Percentiles rank a stretch among this genome's conserved stretches.
Evolutionary conservation across 1,284 basidiomycete genomes (phyloP).

Genomic region (Ganoderma sinense): DNA sequence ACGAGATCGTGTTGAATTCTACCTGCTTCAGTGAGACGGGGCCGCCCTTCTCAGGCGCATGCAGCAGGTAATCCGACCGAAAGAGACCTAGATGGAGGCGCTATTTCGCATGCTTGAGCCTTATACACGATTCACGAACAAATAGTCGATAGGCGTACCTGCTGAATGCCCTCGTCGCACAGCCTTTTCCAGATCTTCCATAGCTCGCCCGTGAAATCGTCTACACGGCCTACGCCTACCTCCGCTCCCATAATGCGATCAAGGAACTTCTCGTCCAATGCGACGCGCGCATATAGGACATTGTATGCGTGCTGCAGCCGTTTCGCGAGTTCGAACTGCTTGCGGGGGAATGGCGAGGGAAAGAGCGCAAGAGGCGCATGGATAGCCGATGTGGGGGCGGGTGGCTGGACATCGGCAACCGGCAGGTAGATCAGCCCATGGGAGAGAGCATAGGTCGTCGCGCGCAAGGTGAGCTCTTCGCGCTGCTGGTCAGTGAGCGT

Average conservation of each 20-base stretch:
- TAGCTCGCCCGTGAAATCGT: slow-evolving; percentile 86
- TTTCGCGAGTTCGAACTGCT: slow-evolving; percentile 74
- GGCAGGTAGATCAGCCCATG: slow-evolving; percentile 89
- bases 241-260: slow-evolving; percentile 84
- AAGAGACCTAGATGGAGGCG: slow-evolving; percentile 92
- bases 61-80: slow-evolving; percentile 95
- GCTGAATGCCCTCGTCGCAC: slow-evolving; percentile 63
- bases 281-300: slow-evolving; percentile 84
- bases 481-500: slow-evolving; percentile 64
- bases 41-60: slow-evolving; percentile 53
- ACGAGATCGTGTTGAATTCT: slow-evolving; percentile 98
- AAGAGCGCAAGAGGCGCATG: slow-evolving; percentile 91
- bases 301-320: slow-evolving; percentile 85
- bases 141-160: slow-evolving; percentile 41
- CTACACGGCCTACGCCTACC: slow-evolving; percentile 80
- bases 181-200: slow-evolving; percentile 89
- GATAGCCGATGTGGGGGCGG: slow-evolving; percentile 74
- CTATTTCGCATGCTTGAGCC: slow-evolving; percentile 47
- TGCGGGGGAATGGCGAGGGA: slow-evolving; percentile 87
- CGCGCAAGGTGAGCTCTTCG: slow-evolving; percentile 65
- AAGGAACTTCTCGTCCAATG: slow-evolving; percentile 83
- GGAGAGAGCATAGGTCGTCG: slow-evolving; percentile 86
- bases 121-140: background rate
- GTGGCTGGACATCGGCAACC: slow-evolving; percentile 52
- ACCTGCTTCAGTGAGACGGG: slow-evolving; percentile 86